Conservation (phyloP, 1,284 basidiomycete genomes). For the Pseudozyma pruni region DNA sequence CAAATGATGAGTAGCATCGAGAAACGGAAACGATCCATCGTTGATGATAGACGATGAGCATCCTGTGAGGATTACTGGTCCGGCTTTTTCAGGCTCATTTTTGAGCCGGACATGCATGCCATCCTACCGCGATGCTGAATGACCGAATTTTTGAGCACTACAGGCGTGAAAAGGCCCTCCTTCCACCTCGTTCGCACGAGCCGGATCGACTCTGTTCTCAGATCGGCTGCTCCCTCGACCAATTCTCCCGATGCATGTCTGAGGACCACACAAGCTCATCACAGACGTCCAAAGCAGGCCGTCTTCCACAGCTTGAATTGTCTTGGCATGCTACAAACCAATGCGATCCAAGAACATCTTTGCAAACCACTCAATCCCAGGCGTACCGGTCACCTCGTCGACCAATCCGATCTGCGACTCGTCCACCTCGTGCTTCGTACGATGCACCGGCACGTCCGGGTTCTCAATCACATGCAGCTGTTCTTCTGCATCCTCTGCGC, state of each 20-base stretch:
- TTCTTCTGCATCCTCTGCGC: conserved; percentile 32
- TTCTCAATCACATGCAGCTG: conserved; percentile 28
- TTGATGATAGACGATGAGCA: neutral
- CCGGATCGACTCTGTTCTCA: neutral
- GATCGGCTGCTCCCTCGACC: no score
- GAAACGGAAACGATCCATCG: no score
- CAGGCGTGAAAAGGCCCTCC: conserved; percentile 19
- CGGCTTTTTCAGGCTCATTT: conserved; percentile 38
- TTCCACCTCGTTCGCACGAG: no score
- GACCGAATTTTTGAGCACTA: conserved; percentile 6
- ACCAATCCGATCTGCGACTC: conserved; percentile 32
- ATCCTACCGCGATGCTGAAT: conserved; percentile 18
- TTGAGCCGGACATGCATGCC: conserved; percentile 14
- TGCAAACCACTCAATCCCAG: conserved; percentile 55
- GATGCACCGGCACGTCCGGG: conserved; percentile 18
- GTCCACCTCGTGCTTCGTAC: neutral
- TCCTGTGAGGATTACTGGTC: neutral
- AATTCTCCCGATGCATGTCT: no score
- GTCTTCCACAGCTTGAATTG: no score
- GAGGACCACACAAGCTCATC: neutral
- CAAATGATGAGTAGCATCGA: no score
- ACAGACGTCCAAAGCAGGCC: no score
- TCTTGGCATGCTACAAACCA: conserved; percentile 7
- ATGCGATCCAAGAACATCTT: conserved; percentile 50
- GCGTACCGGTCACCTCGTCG: conserved; percentile 52